These are phyloP conservation scores for Xylaria hypoxylon DNA, from an alignment of 2,329 filamentous ascomycete genomes.

Conservation along the genomic window DNA sequence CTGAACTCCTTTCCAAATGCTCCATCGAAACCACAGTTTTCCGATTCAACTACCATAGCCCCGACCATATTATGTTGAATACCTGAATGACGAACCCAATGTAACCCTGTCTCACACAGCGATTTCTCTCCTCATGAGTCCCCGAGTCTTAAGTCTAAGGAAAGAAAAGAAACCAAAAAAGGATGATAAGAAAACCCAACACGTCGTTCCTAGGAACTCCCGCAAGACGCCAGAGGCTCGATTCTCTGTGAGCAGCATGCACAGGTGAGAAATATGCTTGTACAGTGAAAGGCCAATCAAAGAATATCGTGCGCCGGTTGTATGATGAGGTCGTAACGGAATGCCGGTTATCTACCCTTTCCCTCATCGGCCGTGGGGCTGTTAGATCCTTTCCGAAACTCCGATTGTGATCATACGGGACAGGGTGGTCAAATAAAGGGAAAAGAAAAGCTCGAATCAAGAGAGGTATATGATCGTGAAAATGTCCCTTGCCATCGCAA, in stretches of 20 bases:
- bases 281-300: constrained; percentile 26
- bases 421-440: constrained; percentile 41
- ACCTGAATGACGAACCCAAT: constrained; percentile 12
- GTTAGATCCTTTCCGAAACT: constrained; percentile 48
- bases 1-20: constrained; percentile 37
- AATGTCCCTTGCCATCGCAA: constrained; percentile 9
- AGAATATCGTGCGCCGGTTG: constrained; percentile 40
- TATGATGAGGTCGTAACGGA: constrained; percentile 34
- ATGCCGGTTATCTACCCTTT: constrained; percentile 33
- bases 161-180: constrained; percentile 19
- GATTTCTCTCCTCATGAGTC: constrained; percentile 19
- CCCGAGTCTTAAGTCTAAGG: constrained; percentile 11
- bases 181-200: constrained; percentile 5
- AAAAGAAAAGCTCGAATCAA: constrained; percentile 24
- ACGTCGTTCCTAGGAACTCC: not conserved
- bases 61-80: constrained; percentile 21
- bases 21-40: constrained; percentile 21
- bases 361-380: constrained; percentile 46
- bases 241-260: constrained; percentile 17
- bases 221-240: constrained; percentile 19
- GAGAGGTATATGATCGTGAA: constrained; percentile 23
- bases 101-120: constrained; percentile 21
- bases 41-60: constrained; percentile 18
- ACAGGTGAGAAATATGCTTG: constrained; percentile 16
- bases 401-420: constrained; percentile 48